Evolutionary conservation across 2,329 filamentous ascomycete genomes (phyloP).

Genomic region (Boeremia lycopersici): DNA sequence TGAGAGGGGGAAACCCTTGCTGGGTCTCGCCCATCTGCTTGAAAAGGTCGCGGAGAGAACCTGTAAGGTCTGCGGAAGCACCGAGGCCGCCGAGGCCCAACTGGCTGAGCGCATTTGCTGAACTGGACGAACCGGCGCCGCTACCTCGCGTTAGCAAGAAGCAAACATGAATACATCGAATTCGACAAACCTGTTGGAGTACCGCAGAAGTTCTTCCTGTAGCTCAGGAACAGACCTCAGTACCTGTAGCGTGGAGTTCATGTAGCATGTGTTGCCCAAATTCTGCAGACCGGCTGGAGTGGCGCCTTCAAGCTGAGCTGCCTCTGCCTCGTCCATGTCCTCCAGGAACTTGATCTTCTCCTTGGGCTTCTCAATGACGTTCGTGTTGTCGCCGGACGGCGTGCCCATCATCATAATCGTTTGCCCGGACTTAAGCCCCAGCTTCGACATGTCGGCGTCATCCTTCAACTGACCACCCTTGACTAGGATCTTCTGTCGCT

Average conservation of each 20-base stretch:
- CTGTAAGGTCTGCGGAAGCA: constrained; percentile 72
- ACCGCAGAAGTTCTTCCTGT: constrained; percentile 75
- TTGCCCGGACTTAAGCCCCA: constrained; percentile 85
- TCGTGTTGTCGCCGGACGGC: constrained; percentile 68
- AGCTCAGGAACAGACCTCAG: constrained; percentile 89
- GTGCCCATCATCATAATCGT: constrained; percentile 97
- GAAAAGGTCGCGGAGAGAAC: constrained; percentile 81
- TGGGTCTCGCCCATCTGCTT: constrained; percentile 89
- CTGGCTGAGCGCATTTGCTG: constrained; percentile 49
- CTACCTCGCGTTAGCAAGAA: constrained; percentile 28
- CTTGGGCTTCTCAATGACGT: constrained; percentile 71
- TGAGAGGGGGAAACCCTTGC: constrained; percentile 79
- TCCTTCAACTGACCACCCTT: constrained; percentile 96
- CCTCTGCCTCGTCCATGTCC: constrained; percentile 96
- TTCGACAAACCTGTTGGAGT: constrained; percentile 51
- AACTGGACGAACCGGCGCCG: constrained; percentile 40
- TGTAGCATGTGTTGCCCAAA: constrained; percentile 96
- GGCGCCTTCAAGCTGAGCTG: constrained; percentile 80
- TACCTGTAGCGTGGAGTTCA: constrained; percentile 96
- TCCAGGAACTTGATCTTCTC: constrained; percentile 87
- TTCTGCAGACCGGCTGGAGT: constrained; percentile 89
- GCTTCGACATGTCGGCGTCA: constrained; percentile 82
- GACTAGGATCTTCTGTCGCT: constrained; percentile 93
- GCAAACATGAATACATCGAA: neutral
- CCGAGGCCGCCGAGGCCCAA: constrained; percentile 65